Base-by-base conservation (phyloP, 345 rosid genomes). In the Euphorbia lathyris region DNA sequence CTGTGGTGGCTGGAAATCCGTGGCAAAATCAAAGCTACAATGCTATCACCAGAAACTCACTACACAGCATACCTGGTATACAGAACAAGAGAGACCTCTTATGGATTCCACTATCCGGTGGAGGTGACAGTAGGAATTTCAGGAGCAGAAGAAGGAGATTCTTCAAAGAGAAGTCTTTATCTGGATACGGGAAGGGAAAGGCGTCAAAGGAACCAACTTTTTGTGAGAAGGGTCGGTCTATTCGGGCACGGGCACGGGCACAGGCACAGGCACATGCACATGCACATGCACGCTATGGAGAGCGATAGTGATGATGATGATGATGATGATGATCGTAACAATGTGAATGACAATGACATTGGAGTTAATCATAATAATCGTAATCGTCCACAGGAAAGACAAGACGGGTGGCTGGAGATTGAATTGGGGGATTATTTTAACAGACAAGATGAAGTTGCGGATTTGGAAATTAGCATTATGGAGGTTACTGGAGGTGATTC, bases 341-440 rank as follows among this genome's bases (percentile, higher is more conserved):
- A 14, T 45, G 19, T 12, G 16, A 13, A 43, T 43, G 13, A 45
- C 16, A 45, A 45, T 45, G 5, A 6, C 51, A 13, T 2, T 43
- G 48, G 48, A 43, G 48, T 1, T 13, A 1, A 43, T 43, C 48
- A 13, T 38, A 7, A 40, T 40, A 6, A 40, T 45, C 51, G 4
- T 45, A 16, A 45, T 14, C 51, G 63, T 61, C 83, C 89, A 0
- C 71, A 69, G 77, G 80, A 74, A 63, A 86, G 97, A 73, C 73
- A 61, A 36, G 95, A 88, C 74, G 88, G 86, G 42, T 88, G 95
- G 97, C 40, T 72, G 62, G 90, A 91, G 80, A 77, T 89, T 11
- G 83, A 87, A 79, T 45, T 91, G 63, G 92, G 95, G 12, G 79
- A 82, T 59, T 56, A 82, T 69, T 76, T 73, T 63, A 75, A 62